Evolutionary conservation across 371 early-diverging fungal genomes (phyloP).

Genomic region (Blakeslea trispora): DNA sequence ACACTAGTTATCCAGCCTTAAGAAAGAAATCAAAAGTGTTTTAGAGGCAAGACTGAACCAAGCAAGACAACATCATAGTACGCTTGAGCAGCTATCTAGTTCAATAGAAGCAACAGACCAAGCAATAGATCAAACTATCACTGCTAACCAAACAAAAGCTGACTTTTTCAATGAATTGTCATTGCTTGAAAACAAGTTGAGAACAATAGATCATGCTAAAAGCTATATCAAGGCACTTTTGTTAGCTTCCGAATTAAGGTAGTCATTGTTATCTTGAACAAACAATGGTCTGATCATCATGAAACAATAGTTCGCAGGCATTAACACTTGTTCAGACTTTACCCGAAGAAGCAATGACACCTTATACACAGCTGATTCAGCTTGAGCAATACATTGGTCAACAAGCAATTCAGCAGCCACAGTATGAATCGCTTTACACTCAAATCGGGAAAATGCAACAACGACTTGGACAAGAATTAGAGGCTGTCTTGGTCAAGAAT

Average conservation of each 20-base stretch:
- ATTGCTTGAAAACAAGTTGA: slow-evolving; percentile 27
- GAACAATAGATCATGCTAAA: slow-evolving; percentile 29
- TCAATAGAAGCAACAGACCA: slow-evolving; percentile 18
- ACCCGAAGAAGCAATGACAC: slow-evolving; percentile 40
- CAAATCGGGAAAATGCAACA: slow-evolving; percentile 31
- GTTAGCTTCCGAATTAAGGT: slow-evolving; percentile 40
- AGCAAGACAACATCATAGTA: slow-evolving; percentile 14
- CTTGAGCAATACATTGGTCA: slow-evolving; percentile 26
- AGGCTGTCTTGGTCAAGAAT: slow-evolving; percentile 40
- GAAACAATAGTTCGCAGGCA: slow-evolving; percentile 45
- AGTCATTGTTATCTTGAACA: too few species aligned
- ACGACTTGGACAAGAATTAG: slow-evolving; percentile 43
- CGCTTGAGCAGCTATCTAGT: slow-evolving; percentile 13
- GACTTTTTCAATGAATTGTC: slow-evolving; percentile 17
- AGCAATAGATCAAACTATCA: slow-evolving; percentile 12
- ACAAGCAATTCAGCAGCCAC: slow-evolving; percentile 13
- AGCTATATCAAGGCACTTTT: slow-evolving; percentile 37
- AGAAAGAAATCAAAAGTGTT: slow-evolving; percentile 6
- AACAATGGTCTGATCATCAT: too few species aligned
- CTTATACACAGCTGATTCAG: slow-evolving; percentile 46
- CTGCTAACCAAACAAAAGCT: neutral
- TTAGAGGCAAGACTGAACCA: slow-evolving; percentile 8
- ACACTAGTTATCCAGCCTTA: slow-evolving; percentile 1
- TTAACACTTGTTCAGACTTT: slow-evolving; percentile 32
- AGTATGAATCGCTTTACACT: slow-evolving; percentile 20